Base-by-base conservation (phyloP, 1,284 basidiomycete genomes). In the Paramarasmius palmivorus region DNA sequence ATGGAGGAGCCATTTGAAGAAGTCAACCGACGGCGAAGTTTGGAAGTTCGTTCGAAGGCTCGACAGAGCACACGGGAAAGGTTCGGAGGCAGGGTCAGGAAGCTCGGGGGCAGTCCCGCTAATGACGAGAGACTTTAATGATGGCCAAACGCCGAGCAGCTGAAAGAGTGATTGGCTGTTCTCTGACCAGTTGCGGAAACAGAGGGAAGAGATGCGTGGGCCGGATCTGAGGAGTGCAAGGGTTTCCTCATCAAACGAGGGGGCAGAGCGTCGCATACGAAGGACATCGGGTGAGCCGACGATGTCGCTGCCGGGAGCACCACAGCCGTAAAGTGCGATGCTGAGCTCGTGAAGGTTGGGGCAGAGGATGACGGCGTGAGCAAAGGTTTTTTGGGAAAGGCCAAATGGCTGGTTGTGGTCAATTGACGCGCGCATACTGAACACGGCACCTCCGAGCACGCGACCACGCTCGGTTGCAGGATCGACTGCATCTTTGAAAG, bases 171-270 rank as follows among this genome's bases (percentile, higher is more conserved):
- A 72, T 35, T 78, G 68, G 49, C 76, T 68, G 62, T 85, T 82
- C 58, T 83, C 78, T 15, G 87, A 83, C 85, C 84, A 88, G 63
- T 89, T 88, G 62, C 75, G 78, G 63, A 89, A 82, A 48, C 78
- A 76, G 6, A 90, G 70, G 8, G 78, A 73, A 8, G 74, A 68
- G 61, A 90, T 82, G 50, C 61, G 65, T 5, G 86, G 82, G 15
- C 82, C 84, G 15, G 74, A 67, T 44, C 71, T 76, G 48, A 88
- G 76, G 36, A 80, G 65, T 12, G 73, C 67, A 37, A 88, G 66
- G 2, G 81, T 84, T 39, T 64, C 61, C 0, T 76, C 72, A 63
- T 83, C 79, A 61, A 88, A 84, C 4, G 79, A 76, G 6, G 81
- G 78, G 14, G 78, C 79, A 5, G 69, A 68, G 29, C 78, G 73